Evolutionary conservation across 805 yeast genomes (phyloP).

Genomic region (Teunomyces aglyptinius): DNA sequence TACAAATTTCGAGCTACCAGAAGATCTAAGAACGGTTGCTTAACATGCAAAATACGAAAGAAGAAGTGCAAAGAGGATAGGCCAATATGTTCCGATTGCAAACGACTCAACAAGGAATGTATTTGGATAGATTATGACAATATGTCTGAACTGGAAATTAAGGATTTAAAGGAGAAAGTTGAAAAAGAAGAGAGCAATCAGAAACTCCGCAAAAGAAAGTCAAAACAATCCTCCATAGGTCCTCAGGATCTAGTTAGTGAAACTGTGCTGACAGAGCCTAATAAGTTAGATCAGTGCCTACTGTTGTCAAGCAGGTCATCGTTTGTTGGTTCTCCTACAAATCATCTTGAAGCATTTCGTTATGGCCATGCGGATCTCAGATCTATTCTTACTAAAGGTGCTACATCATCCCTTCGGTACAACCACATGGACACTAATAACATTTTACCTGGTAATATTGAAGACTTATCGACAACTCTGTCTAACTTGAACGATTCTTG

Average conservation of each 20-base stretch:
- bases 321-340: neutral
- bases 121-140: conserved; percentile 42
- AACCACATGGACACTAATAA: neutral
- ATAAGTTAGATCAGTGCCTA: neutral
- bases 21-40: conserved; percentile 59
- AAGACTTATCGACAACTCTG: neutral
- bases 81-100: conserved; percentile 53
- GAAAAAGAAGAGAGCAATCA: conserved; percentile 37
- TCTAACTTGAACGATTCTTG: neutral
- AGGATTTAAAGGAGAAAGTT: conserved; percentile 34
- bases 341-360: conserved; percentile 6
- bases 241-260: too few species aligned
- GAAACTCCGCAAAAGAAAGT: conserved; percentile 42
- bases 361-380: conserved; percentile 13
- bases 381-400: conserved; percentile 6
- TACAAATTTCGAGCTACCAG: conserved; percentile 20
- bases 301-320: neutral
- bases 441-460: neutral
- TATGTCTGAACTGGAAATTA: conserved; percentile 43
- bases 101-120: conserved; percentile 45
- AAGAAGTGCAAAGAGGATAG: conserved; percentile 52
- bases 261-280: neutral
- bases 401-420: neutral
- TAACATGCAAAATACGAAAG: conserved; percentile 66
- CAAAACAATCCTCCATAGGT: neutral